phyloP scores from a whole-genome alignment of 257 asterid species.

The Jacaranda copaia region DNA sequence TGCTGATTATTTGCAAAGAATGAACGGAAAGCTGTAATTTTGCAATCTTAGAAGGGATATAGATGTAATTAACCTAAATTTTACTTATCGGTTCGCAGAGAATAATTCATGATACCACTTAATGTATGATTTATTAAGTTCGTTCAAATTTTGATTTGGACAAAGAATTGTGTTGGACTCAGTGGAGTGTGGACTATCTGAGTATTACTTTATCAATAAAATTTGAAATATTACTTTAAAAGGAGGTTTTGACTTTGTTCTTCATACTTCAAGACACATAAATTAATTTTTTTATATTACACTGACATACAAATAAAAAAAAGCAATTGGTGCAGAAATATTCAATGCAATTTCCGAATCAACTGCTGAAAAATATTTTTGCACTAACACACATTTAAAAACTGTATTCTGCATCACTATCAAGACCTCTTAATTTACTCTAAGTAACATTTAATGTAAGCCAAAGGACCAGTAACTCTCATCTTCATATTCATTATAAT shows the following conservation, averaged over 20 bases:
- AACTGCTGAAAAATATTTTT: neutral
- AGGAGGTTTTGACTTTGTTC: constrained; percentile 16
- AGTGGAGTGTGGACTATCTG: neutral
- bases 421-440: constrained; percentile 2
- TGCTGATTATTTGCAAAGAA: no score
- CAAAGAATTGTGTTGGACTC: neutral
- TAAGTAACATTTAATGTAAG: constrained; percentile 9
- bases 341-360: neutral
- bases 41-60: no score
- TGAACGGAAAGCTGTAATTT: no score
- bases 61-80: no score
- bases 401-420: constrained; percentile 8
- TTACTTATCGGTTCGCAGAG: no score
- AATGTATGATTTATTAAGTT: no score
- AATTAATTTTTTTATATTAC: neutral
- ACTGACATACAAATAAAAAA: constrained; percentile 24
- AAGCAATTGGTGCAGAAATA: neutral
- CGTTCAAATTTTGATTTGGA: no score
- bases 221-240: constrained; percentile 18
- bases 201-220: neutral
- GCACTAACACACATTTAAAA: neutral
- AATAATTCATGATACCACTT: no score
- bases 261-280: constrained; percentile 10
- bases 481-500: neutral
- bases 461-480: constrained; percentile 2